Conservation (phyloP, 495 filamentous ascomycete genomes). For the Trichoderma erinaceum region DNA sequence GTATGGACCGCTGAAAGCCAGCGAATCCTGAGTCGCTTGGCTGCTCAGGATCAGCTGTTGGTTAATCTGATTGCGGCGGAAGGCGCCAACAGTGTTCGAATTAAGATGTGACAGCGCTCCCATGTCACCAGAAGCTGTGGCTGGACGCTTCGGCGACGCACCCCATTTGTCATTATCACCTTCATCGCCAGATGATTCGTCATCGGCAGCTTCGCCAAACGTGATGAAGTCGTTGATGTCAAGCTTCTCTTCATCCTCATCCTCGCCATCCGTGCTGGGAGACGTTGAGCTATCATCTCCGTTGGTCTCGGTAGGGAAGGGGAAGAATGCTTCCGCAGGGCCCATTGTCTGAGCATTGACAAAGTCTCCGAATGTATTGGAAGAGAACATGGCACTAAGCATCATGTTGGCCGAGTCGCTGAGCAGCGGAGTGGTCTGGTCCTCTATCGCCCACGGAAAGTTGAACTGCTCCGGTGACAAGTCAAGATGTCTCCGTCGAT, state of each 20-base stretch:
- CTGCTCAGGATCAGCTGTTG: slow-evolving; percentile 62
- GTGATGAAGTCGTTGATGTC: slow-evolving; percentile 19
- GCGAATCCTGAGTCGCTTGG: slow-evolving; percentile 45
- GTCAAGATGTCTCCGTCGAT: slow-evolving; percentile 33
- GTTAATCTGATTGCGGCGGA: slow-evolving; percentile 70
- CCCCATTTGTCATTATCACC: slow-evolving; percentile 39
- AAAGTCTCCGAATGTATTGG: slow-evolving; percentile 49
- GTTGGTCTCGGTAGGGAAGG: slow-evolving; percentile 55
- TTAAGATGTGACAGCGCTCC: slow-evolving; percentile 30
- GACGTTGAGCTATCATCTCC: slow-evolving; percentile 33
- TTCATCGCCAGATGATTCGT: slow-evolving; percentile 50
- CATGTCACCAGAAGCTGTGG: slow-evolving; percentile 45
- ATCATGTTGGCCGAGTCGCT: slow-evolving; percentile 66
- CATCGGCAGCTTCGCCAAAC: slow-evolving; percentile 19
- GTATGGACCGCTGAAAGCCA: slow-evolving; percentile 49
- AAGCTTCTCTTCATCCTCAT: slow-evolving; percentile 19
- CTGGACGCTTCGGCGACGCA: slow-evolving; percentile 48
- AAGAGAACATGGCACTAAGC: slow-evolving; percentile 60
- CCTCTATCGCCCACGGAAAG: slow-evolving; percentile 46
- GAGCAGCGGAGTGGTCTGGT: slow-evolving; percentile 53
- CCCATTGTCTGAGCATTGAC: slow-evolving; percentile 60
- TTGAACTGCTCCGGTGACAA: slow-evolving; percentile 41
- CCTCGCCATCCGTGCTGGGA: slow-evolving; percentile 17
- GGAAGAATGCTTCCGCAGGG: slow-evolving; percentile 72
- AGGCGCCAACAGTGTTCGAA: slow-evolving; percentile 65